Evolutionary conservation across 108 stramenopile genomes (phyloP).

Genomic region (Nitzschia sp.): DNA sequence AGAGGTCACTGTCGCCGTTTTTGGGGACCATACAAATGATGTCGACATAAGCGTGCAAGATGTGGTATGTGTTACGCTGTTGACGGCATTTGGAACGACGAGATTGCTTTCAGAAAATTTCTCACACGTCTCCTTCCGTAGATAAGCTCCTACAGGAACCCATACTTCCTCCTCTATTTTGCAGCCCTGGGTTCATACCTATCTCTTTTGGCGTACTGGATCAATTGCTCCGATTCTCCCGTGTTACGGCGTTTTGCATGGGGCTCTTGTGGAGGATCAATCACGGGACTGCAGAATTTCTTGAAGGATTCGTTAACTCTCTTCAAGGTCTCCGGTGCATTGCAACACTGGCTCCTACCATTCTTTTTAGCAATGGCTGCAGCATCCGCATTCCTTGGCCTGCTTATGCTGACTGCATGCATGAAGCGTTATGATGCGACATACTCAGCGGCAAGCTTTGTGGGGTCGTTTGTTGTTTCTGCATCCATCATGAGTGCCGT

Average conservation of each 20-base stretch:
- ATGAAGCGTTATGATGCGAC: slow-evolving; percentile 89
- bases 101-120: neutral
- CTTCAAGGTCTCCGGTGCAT: slow-evolving; percentile 34
- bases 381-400: slow-evolving; percentile 58
- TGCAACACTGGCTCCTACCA: slow-evolving; percentile 18
- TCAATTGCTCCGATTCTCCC: slow-evolving; percentile 22
- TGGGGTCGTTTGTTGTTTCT: slow-evolving; percentile 75
- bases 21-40: slow-evolving; percentile 86
- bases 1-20: slow-evolving; percentile 74
- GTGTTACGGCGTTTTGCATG: slow-evolving; percentile 53
- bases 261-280: slow-evolving; percentile 56
- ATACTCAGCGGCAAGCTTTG: slow-evolving; percentile 79
- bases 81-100: neutral
- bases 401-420: slow-evolving; percentile 67
- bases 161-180: slow-evolving; percentile 59
- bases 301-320: slow-evolving; percentile 78
- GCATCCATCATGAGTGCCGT: slow-evolving; percentile 69
- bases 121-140: neutral
- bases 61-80: slow-evolving; percentile 43
- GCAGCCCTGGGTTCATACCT: slow-evolving; percentile 46
- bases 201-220: slow-evolving; percentile 45
- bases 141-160: slow-evolving; percentile 53
- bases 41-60: slow-evolving; percentile 56
- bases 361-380: slow-evolving; percentile 46
- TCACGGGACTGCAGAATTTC: slow-evolving; percentile 81